Evolutionary conservation across 2,329 filamentous ascomycete genomes (phyloP), one percentile per base, ranked within the genome.

Genomic region (Colletotrichum sp.): DNA sequence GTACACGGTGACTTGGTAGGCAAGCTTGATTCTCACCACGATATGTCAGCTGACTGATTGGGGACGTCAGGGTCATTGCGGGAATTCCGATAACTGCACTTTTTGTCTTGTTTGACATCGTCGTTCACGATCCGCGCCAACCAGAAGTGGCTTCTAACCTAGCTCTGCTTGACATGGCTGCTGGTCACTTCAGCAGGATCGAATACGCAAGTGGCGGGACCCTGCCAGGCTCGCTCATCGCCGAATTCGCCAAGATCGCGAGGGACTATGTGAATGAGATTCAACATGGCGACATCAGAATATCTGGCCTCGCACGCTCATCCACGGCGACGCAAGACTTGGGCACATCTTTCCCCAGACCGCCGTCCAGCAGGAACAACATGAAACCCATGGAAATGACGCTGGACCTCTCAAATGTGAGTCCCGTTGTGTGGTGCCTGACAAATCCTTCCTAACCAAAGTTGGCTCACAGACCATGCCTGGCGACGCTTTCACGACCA

Each of bases 91-190:
- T 87, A 9, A 80, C 82, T 0, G 83, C 84, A 0, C 77, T 86
- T 1, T 85, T 87, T 32, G 83, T 86, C 10, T 77, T 87, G 2
- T 87, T 87, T 64, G 86, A 87, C 68, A 80, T 85, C 15, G 82
- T 87, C 2, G 78, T 86, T 7, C 84, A 85, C 72, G 81, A 85
- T 55, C 85, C 84, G 2, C 77, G 66, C 6, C 81, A 85, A 36
- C 78, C 80, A 0, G 84, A 86, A 39, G 85, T 82, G 1, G 69
- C 63, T 7, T 81, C 77, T 5, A 86, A 87, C 67, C 80, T 88
- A 2, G 80, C 83, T 4, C 79, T 86, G 1, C 80, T 88, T 12
- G 86, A 87, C 61, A 82, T 87, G 73, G 85, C 80, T 6, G 84
- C 82, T 9, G 86, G 85, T 2, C 85, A 88, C 75, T 88, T 88